Percentiles rank a stretch among this genome's conserved stretches.
Conservation (phyloP, 352 stramenopile genomes). For the Nothophytophthora sp. region DNA sequence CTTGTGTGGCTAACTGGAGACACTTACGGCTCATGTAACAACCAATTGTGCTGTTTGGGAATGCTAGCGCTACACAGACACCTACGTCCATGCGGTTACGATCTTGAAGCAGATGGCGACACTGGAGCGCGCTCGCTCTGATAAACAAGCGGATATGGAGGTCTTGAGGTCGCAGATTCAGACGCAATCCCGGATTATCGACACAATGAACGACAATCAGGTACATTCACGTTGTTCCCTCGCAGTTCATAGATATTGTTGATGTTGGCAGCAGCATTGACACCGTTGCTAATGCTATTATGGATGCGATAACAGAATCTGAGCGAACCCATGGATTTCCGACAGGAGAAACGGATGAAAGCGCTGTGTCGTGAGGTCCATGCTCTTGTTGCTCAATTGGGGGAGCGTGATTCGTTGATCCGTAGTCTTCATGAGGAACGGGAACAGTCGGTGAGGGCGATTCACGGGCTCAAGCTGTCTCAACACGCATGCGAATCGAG, state of each 20-base stretch:
- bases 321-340: slow-evolving; percentile 32
- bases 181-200: slow-evolving; percentile 59
- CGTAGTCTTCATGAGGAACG: slow-evolving; percentile 54
- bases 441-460: slow-evolving; percentile 36
- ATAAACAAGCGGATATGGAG: slow-evolving; percentile 46
- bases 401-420: slow-evolving; percentile 58
- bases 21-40: background rate
- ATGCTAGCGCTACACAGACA: slow-evolving; percentile 65
- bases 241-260: too few relatives aligned
- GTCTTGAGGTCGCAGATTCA: slow-evolving; percentile 47
- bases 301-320: slow-evolving; percentile 14
- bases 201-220: slow-evolving; percentile 45
- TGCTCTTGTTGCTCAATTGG: slow-evolving; percentile 52
- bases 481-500: slow-evolving; percentile 11
- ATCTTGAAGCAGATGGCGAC: slow-evolving; percentile 45
- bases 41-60: background rate
- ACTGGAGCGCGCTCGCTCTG: slow-evolving; percentile 38
- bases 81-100: slow-evolving; percentile 57
- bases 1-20: too few relatives aligned
- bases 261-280: too few relatives aligned
- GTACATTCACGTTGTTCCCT: too few relatives aligned
- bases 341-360: slow-evolving; percentile 54
- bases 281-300: slow-evolving; percentile 9
- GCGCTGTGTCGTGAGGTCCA: slow-evolving; percentile 62
- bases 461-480: slow-evolving; percentile 49